Conservation (phyloP, 305 asterid genomes). For the Fraxinus baroniana region DNA sequence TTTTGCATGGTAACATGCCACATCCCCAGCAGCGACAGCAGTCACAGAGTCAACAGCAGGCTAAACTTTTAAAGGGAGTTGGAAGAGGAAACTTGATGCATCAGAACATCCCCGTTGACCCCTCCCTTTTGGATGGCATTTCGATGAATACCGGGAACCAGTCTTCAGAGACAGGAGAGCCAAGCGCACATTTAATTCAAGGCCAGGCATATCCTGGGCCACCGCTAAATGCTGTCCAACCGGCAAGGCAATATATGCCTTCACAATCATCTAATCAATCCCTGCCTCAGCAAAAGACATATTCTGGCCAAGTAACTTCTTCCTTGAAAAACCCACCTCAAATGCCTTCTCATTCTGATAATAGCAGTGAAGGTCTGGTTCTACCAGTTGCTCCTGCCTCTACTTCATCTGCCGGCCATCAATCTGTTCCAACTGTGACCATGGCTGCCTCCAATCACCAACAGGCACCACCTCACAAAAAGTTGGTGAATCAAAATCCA, state of each 20-base stretch:
- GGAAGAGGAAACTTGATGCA: constrained; percentile 57
- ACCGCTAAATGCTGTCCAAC: constrained; percentile 34
- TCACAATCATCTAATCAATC: constrained; percentile 39
- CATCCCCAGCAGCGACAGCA: constrained; percentile 66
- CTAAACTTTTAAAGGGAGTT: constrained; percentile 51
- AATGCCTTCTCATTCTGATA: constrained; percentile 43
- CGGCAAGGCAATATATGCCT: constrained; percentile 36
- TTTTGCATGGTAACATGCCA: constrained; percentile 49
- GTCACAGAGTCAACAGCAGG: constrained; percentile 50
- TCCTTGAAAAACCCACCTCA: constrained; percentile 37
- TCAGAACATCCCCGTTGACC: constrained; percentile 47
- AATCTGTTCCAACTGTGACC: constrained; percentile 35
- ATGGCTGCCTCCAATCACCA: constrained; percentile 41
- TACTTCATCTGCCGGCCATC: constrained; percentile 32
- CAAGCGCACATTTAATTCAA: constrained; percentile 35
- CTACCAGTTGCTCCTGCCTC: constrained; percentile 40
- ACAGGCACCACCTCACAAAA: constrained; percentile 36
- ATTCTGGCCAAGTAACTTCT: constrained; percentile 42
- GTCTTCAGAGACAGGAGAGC: constrained; percentile 45
- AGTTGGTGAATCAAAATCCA: constrained; percentile 42
- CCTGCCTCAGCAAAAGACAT: constrained; percentile 42
- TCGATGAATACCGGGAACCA: constrained; percentile 37
- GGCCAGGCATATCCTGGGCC: constrained; percentile 42
- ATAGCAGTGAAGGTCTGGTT: constrained; percentile 43
- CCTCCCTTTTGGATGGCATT: constrained; percentile 46